Evolutionary conservation across 495 filamentous ascomycete species (phyloP), one percentile per base, ranked within the genome.

Genomic region (Aspergillus biplanus): DNA sequence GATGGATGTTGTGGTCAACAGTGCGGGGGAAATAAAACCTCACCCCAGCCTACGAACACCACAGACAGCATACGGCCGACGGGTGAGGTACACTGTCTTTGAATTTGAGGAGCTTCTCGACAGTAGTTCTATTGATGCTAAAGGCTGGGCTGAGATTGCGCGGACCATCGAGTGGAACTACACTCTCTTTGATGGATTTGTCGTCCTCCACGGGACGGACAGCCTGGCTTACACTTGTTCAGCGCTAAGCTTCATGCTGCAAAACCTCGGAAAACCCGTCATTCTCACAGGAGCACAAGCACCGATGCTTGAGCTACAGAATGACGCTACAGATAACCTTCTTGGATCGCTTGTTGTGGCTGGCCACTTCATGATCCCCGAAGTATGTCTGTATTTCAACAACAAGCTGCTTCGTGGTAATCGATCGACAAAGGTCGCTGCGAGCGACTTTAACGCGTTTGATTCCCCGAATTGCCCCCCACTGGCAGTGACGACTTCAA

Each of bases 351-450:
- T 98, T 58, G 93, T 97, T 70, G 91, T 99, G 62, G 95, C 95
- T 7, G 94, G 93, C 52, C 95, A 96, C 59, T 99, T 97, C 75
- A 91, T 92, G 79, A 93, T 99, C 65, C 93, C 95, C 0, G 95
- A 99, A 72, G 93, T 99, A 34, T 94, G 92, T 72, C 82, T 99
- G 50, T 97, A 96, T 80, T 99, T 99, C 82, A 91, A 95, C 74
- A 89, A 96, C 77, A 90, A 84, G 53, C 84, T 99, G n/a, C 96
- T 90, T 74, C 87, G 95, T 13, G 95, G 93, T 13, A 97, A 97
- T 71, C 84, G 95, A 49, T 83, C 89, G 3, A 97, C 92, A 60
- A 99, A 99, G 75, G 85, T 94, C 37, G 93, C 93, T 27, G 90
- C 95, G 0, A 90, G 88, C 54, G 87, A 90, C 44, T 97, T 97